Evolutionary conservation across 2,329 filamentous ascomycete genomes (phyloP), one percentile per base, ranked within the genome.

Genomic region (Colletotrichum camelliae): DNA sequence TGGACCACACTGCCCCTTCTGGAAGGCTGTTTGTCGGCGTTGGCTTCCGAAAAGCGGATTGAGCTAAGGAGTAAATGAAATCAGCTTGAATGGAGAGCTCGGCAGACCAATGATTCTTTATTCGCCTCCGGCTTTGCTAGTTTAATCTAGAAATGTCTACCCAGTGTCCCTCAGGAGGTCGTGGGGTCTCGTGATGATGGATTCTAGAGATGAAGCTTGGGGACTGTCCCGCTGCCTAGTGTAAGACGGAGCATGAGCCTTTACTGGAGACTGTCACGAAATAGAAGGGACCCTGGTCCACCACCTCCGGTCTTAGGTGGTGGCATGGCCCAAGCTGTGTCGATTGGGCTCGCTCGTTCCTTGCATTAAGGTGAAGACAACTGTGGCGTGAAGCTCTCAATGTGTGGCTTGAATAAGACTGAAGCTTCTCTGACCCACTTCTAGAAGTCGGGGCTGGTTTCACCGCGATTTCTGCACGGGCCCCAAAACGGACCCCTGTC

Each of bases 391-490:
- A 18, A 55, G 64, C 64, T 66, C 16, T 43, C 9, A 15, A 27
- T 18, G 16, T 43, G 61, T 65, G 61, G 61, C 61, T 65, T 31
- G 24, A 29, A 7, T 15, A 27, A 27, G 24, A 27, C 24, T 27
- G 4, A 21, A 24, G 12, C 58, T 33, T 33, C 27, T 2, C 24
- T 24, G 55, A 21, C 57, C 60, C 67, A 39, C 67, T 29, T 65
- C 29, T 65, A 61, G n/a, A 66, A 43, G 48, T 64, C 62, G 57
- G 43, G 16, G 18, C 37, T 66, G 71, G 74, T 75, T 70, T 76
- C 74, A 70, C 74, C 67, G 74, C 35, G 65, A 76, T 67, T 62
- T 68, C 70, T 73, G 74, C 74, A 76, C 71, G 66, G 74, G 33
- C 74, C 69, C 48, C 27, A 16, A 48, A 27, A 29, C 62, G 39